phyloP scores from a whole-genome alignment of 2,329 filamentous ascomycete genomes.

The Septoria petroselini region DNA sequence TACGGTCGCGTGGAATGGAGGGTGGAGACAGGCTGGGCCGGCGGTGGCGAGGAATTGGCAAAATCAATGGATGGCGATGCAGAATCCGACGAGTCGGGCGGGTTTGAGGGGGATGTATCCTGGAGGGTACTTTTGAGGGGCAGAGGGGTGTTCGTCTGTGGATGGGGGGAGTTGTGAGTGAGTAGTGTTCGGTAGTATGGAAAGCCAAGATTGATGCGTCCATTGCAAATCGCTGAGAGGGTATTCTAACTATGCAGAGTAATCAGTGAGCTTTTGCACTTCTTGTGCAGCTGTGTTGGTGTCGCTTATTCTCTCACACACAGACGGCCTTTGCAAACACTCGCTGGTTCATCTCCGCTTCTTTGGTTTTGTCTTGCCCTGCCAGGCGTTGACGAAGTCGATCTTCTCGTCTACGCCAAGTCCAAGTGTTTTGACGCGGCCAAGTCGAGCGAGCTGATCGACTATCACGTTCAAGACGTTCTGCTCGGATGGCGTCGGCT shows the following conservation, averaged over 20 bases:
- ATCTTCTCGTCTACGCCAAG: constrained; percentile 79
- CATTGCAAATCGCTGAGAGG: not conserved
- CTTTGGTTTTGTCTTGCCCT: constrained; percentile 23
- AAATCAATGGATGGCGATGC: constrained; percentile 6
- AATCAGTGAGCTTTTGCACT: not conserved
- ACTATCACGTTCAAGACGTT: constrained; percentile 72
- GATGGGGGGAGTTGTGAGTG: too few species aligned
- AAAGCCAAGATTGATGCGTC: not conserved
- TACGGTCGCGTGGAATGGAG: constrained; percentile 6
- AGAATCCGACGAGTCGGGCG: constrained; percentile 6
- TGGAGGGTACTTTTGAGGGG: constrained; percentile 5
- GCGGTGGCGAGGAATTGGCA: constrained; percentile 1
- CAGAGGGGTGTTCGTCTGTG: not conserved
- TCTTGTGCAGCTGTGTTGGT: too few species aligned
- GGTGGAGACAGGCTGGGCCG: constrained; percentile 3
- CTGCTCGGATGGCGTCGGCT: constrained; percentile 57
- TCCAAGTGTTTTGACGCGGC: constrained; percentile 83
- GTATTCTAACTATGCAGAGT: constrained; percentile 9
- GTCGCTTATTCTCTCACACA: too few species aligned
- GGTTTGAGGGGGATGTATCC: constrained; percentile 10
- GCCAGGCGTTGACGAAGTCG: constrained; percentile 73
- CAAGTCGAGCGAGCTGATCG: constrained; percentile 81
- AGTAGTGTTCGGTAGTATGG: not conserved
- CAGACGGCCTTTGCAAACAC: not conserved
- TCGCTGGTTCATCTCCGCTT: constrained; percentile 6